Evolutionary conservation across 2,329 filamentous ascomycete genomes (phyloP).

Genomic region (Shiraia sp.): DNA sequence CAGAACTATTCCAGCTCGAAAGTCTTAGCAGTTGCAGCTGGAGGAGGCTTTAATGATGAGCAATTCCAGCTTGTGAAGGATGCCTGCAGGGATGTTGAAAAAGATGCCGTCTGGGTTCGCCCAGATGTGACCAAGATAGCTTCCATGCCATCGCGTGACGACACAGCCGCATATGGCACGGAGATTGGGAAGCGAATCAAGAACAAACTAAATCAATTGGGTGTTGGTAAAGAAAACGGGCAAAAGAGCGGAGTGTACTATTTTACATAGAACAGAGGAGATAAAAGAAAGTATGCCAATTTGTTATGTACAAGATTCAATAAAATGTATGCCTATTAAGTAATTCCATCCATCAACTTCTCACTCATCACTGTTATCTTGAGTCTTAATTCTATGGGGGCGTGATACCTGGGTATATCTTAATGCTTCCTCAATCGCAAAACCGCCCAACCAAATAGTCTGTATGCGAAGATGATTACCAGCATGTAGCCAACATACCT

Average conservation of each 20-base stretch:
- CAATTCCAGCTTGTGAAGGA: slow-evolving; percentile 3
- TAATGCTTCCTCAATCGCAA: slow-evolving; percentile 50
- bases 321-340: too few relatives aligned
- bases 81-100: slow-evolving; percentile 6
- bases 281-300: background rate
- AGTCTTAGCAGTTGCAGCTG: slow-evolving; percentile 8
- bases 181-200: slow-evolving; percentile 9
- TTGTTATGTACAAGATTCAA: background rate
- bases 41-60: slow-evolving; percentile 10
- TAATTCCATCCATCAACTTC: background rate
- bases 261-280: slow-evolving; percentile 3
- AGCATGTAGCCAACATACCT: slow-evolving; percentile 79
- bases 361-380: too few relatives aligned
- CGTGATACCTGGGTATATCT: background rate
- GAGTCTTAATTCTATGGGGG: too few relatives aligned
- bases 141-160: slow-evolving; percentile 5
- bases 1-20: slow-evolving; percentile 6
- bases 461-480: slow-evolving; percentile 73
- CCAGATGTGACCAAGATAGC: slow-evolving; percentile 1
- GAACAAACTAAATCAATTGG: slow-evolving; percentile 7
- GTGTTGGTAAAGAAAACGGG: slow-evolving; percentile 4
- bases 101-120: slow-evolving; percentile 10
- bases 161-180: slow-evolving; percentile 10
- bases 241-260: slow-evolving; percentile 2
- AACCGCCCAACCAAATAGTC: slow-evolving; percentile 68